These are phyloP conservation scores for Epipyxis sp. DNA, from an alignment of 108 stramenopile species.

Conservation along the genomic window DNA sequence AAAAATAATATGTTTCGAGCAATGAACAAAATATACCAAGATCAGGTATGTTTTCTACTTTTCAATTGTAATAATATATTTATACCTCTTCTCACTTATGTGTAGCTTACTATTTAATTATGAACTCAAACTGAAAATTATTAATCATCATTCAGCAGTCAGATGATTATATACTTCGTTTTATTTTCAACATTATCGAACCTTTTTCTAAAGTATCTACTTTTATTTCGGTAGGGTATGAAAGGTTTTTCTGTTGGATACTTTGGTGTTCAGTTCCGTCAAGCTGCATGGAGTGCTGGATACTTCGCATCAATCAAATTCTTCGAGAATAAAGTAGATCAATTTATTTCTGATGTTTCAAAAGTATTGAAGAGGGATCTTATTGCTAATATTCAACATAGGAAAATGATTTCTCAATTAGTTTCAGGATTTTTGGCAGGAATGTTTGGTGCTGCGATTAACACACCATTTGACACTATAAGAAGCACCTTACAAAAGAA, in stretches of 20 bases:
- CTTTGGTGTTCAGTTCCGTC: slow-evolving; percentile 37
- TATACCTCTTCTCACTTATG: no score
- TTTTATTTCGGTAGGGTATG: background rate
- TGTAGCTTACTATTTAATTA: no score
- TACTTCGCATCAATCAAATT: slow-evolving; percentile 39
- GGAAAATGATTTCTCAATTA: slow-evolving; percentile 2
- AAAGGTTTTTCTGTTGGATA: slow-evolving; percentile 15
- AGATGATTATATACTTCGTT: no score
- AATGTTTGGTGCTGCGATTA: slow-evolving; percentile 37
- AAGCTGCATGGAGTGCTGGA: slow-evolving; percentile 34
- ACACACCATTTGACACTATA: slow-evolving; percentile 42
- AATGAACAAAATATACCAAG: background rate
- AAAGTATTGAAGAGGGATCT: background rate
- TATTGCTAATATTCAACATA: background rate
- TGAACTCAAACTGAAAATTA: no score
- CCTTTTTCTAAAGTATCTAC: no score
- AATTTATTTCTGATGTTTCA: background rate
- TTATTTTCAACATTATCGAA: no score
- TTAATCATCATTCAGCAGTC: no score
- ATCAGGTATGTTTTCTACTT: no score
- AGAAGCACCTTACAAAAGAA: slow-evolving; percentile 36
- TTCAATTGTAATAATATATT: no score
- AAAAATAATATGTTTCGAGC: slow-evolving; percentile 34
- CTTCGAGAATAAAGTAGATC: background rate
- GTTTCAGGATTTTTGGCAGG: slow-evolving; percentile 36